Evolutionary conservation across 2,329 filamentous ascomycete genomes (phyloP), one percentile per base, ranked within the genome.

Genomic region (Thelonectria discophora): DNA sequence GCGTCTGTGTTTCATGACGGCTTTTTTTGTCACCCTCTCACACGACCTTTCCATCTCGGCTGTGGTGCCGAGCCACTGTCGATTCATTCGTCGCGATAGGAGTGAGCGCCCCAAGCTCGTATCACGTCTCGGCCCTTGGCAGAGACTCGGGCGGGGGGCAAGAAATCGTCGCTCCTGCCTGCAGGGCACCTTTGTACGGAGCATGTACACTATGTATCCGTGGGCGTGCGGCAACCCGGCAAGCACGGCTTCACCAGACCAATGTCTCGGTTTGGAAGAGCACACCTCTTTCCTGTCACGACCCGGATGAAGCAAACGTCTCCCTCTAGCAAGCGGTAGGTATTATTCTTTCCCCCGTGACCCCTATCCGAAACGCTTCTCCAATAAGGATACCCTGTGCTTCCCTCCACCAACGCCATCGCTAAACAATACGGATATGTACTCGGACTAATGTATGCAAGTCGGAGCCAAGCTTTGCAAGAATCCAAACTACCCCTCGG

Each of bases 61-160:
- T 47, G 45, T 47, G 20, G 45, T 47, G 45, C 45, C 21, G 21
- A 47, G 45, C 21, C 45, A 47, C 45, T 12, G 15, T 47, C 18
- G 21, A n/a, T 15, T 27, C 21, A 46, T 27, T 20, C 15, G 20
- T 18, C 11, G 27, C 12, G 18, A 45, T 45, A 24, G 12, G 17
- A 12, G 8, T 18, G 10, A 43, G 18, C 15, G 39, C 39, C 17
- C 34, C 39, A n/a, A 42, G 17, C 39, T 42, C 39, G 39, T 42
- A 42, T 42, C 13, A 17, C 15, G 21, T 5, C 12, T 46, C 42
- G 42, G 42, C 12, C 42, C 42, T 15, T 46, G 20, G 18, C 21
- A 46, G 27, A 24, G 21, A 18, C 18, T 20, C 9, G 7, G 11
- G 42, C 42, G 42, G 42, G 42, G 42, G 2, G 17, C 24, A n/a